Base-by-base conservation (phyloP, 345 rosid species). In the Syzygium aromaticum region DNA sequence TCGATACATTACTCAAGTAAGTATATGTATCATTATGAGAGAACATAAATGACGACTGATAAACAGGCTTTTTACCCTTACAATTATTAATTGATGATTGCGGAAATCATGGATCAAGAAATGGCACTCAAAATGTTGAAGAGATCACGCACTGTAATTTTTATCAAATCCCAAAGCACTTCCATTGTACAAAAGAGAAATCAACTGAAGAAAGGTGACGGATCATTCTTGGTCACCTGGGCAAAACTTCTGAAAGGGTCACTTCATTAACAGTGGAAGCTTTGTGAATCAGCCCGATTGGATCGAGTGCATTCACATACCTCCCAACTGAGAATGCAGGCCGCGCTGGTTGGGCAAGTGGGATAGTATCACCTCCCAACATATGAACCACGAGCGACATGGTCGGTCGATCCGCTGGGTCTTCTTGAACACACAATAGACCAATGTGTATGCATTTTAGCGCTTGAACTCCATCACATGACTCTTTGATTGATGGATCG, bases 261-360 rank as follows among this genome's bases (percentile, higher is more conserved):
- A 33, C 1, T 67, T 33, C 46, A 67, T 67, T 67, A 33, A 0
- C 0, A 8, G 78, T 67, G 11, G 46, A 17, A 33, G 46, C 6
- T 67, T 33, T 33, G 3, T 17, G 78, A 30, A 67, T 67, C 3
- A 21, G 0, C 38, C 23, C 23, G 3, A 9, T 30, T 2, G 7
- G 3, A 17, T 67, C 7, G 13, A 67, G 25, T 8, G 23, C 0
- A 17, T 0, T 67, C 23, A 8, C 78, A 33, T 67, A 11, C 23
- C 88, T 77, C 33, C 89, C 87, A 3, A 89, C 86, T 4, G 85
- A 86, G 53, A 88, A 92, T 53, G 92, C 90, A 14, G 92, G 92
- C 6, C 86, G 33, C 6, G 84, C 16, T 84, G 93, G 93, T 52
- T 3, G 30, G 43, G 90, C 86, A 86, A 92, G 90, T 6, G 83